Percentiles rank a stretch among this genome's conserved stretches.
Evolutionary conservation across 306 rosid genomes (phyloP).

Genomic region (Lathyrus tuberosus): DNA sequence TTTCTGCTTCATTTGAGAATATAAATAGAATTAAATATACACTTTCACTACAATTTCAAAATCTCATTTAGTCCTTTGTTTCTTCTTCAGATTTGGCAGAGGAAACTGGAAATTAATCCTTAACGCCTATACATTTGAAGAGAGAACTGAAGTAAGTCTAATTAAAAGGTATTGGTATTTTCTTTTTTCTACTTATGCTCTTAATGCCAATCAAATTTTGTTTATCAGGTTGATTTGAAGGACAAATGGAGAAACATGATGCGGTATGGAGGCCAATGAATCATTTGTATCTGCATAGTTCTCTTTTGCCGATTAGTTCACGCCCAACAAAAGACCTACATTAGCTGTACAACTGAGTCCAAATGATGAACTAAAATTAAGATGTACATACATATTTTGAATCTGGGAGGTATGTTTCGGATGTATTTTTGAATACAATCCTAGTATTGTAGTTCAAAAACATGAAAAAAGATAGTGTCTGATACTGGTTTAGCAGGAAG

Average conservation of each 20-base stretch:
- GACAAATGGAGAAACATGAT: slow-evolving; percentile 45
- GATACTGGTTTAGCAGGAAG: not conserved
- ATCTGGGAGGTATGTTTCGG: not conserved
- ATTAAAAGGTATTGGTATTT: not conserved
- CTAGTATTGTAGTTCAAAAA: not conserved
- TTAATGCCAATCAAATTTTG: not conserved
- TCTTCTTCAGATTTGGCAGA: slow-evolving; percentile 51
- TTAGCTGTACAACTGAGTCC: too few relatives aligned
- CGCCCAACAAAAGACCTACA: too few relatives aligned
- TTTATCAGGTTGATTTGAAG: slow-evolving; percentile 69
- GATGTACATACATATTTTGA: not conserved
- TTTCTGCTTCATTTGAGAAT: slow-evolving; percentile 4
- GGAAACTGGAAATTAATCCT: slow-evolving; percentile 68
- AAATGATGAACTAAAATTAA: not conserved
- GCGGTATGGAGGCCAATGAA: not conserved
- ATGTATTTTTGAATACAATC: not conserved
- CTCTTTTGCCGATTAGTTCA: not conserved
- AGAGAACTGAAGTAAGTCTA: slow-evolving; percentile 61
- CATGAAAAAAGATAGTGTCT: not conserved
- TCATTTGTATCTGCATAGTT: not conserved
- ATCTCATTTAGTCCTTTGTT: slow-evolving; percentile 21
- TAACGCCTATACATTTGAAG: slow-evolving; percentile 46
- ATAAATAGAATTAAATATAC: not conserved
- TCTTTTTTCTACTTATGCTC: not conserved
- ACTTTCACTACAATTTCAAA: slow-evolving; percentile 10